Evolutionary conservation across 192 early-diverging fungal species (phyloP), one percentile per base, ranked within the genome.

Genomic region (Backusella westeae): DNA sequence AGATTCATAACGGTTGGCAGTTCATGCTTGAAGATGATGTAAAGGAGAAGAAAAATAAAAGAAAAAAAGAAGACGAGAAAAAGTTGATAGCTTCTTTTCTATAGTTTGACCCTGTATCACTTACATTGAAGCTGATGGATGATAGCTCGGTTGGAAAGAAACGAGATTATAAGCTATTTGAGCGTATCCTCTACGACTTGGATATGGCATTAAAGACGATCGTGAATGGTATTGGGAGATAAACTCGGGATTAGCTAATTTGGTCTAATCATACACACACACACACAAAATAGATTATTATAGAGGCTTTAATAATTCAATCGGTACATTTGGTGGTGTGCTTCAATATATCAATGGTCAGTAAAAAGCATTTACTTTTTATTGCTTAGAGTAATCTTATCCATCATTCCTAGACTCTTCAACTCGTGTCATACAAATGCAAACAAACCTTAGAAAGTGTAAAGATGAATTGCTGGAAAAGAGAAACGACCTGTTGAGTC

Each of bases 261-360:
- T 32, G 32, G 32, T 71, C 6, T 5, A 21, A 2, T 23, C 41
- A 32, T 0, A 32, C 29, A 29, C 26, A 32, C 29, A 32, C 29
- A 32, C 32, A 32, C 32, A 32, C 32, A 32, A 63, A 63, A 39
- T 39, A 89, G 93, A 93, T 69, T 93, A 92, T 78, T 93, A 94
- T 72, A 88, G 89, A 39, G 92, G 93, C 12, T 94, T 94, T 75
- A 94, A 93, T 73, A 89, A 91, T 59, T 93, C 93, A 7, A 94
- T 94, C 76, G 83, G 92, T 82, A 92, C 91, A 63, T 94, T 93
- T 73, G 90, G 93, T 23, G 93, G 91, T 17, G 88, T 94, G 14
- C 85, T 93, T 39, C 88, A 92, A 36, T 89, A 89, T 74, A 90
- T 94, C 72, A 83, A 86, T 56, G 89, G 86, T 81, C 85, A 75